Evolutionary conservation across 2,329 filamentous ascomycete genomes (phyloP).

Genomic region (Trichoderma lentiforme): DNA sequence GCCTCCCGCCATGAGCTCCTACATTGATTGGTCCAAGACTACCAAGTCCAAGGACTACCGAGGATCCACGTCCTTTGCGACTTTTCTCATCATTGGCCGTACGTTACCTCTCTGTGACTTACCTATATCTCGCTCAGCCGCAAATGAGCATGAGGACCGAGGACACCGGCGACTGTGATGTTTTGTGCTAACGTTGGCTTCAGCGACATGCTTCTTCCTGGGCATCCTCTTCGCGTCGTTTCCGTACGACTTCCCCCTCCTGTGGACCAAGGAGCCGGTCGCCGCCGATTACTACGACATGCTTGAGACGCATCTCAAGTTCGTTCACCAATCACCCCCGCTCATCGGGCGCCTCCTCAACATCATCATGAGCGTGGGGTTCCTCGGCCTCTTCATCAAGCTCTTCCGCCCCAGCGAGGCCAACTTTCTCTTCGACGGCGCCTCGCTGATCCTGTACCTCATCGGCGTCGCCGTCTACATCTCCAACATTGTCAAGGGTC

Average conservation of each 20-base stretch:
- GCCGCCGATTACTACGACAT: constrained; percentile 71
- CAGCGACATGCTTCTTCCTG: constrained; percentile 93
- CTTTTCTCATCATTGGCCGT: constrained; percentile 96
- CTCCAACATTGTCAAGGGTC: constrained; percentile 92
- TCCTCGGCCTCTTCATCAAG: constrained; percentile 88
- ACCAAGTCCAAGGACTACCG: constrained; percentile 56
- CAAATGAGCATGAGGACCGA: background rate
- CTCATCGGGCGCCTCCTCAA: constrained; percentile 91
- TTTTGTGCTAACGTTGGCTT: background rate
- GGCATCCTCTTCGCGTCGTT: constrained; percentile 95
- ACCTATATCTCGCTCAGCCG: background rate
- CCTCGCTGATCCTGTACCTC: constrained; percentile 76
- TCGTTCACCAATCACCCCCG: constrained; percentile 86
- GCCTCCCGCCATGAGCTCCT: constrained; percentile 29
- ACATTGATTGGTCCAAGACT: constrained; percentile 55
- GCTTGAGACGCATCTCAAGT: constrained; percentile 84
- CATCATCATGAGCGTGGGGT: constrained; percentile 84
- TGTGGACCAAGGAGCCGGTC: constrained; percentile 69
- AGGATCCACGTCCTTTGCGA: constrained; percentile 76
- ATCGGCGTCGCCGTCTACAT: constrained; percentile 91
- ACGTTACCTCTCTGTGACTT: constrained; percentile 40
- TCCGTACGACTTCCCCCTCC: constrained; percentile 90
- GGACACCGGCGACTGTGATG: background rate
- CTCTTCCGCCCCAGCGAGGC: constrained; percentile 90
- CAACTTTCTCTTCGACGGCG: constrained; percentile 91